Percentiles rank a stretch among this genome's conserved stretches.
Evolutionary conservation across 441 rosid species (phyloP).

Genomic region (Raphanus hybrid): DNA sequence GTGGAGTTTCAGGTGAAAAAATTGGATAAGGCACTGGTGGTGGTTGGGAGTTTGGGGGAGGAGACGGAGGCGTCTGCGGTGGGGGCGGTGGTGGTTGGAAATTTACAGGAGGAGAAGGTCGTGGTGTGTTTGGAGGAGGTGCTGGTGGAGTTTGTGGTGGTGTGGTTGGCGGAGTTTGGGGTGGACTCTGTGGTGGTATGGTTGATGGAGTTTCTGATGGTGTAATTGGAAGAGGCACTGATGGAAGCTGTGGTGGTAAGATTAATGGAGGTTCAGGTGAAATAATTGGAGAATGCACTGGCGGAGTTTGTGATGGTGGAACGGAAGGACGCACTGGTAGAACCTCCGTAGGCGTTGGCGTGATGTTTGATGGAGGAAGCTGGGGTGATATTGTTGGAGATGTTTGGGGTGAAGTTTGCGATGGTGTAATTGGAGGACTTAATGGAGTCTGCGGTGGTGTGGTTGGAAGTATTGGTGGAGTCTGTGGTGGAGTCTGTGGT

Average conservation of each 20-base stretch:
- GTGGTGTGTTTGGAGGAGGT: slow-evolving; percentile 4
- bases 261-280: background rate
- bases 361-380: background rate
- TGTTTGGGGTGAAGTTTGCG: background rate
- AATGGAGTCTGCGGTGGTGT: background rate
- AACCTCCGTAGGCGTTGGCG: background rate
- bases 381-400: background rate
- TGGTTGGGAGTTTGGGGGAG: background rate
- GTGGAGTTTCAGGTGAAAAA: background rate
- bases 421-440: background rate
- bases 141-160: slow-evolving; percentile 1
- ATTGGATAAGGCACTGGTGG: background rate
- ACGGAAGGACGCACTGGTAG: slow-evolving; percentile 16
- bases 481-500: background rate
- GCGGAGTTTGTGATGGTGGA: background rate
- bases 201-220: background rate
- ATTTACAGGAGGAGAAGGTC: background rate
- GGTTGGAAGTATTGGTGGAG: background rate
- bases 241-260: background rate
- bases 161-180: background rate
- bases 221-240: background rate
- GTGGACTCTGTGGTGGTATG: background rate
- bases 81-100: background rate
- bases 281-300: background rate
- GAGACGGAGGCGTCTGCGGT: background rate